Conservation (phyloP, 108 stramenopile species). For the Cyclotella sp. region DNA sequence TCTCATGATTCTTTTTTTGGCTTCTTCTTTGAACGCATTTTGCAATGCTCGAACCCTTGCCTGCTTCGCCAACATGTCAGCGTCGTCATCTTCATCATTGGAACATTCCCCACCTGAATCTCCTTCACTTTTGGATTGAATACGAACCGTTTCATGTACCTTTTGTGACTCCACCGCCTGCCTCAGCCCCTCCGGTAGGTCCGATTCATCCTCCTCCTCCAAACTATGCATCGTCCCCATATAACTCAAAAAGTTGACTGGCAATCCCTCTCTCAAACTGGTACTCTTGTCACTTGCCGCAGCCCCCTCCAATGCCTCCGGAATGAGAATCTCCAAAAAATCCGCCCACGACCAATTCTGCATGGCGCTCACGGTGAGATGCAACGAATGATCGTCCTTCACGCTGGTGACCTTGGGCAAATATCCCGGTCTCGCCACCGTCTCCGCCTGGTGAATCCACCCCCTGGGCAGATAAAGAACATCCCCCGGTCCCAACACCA, state of each 20-base stretch:
- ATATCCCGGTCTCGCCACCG: slow-evolving; percentile 46
- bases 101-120: slow-evolving; percentile 45
- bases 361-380: slow-evolving; percentile 95
- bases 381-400: slow-evolving; percentile 82
- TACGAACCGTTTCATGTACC: slow-evolving; percentile 21
- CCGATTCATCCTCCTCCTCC: slow-evolving; percentile 50
- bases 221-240: slow-evolving; percentile 90
- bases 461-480: slow-evolving; percentile 95
- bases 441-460: slow-evolving; percentile 96
- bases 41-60: slow-evolving; percentile 33
- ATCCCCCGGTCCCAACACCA: slow-evolving; percentile 89
- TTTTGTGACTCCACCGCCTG: slow-evolving; percentile 42
- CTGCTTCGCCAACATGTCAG: slow-evolving; percentile 34
- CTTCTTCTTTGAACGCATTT: slow-evolving; percentile 69
- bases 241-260: slow-evolving; percentile 87
- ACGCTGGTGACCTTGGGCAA: slow-evolving; percentile 25
- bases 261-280: slow-evolving; percentile 84
- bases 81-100: slow-evolving; percentile 42
- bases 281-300: slow-evolving; percentile 57
- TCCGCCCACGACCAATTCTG: slow-evolving; percentile 95
- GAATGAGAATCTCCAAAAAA: slow-evolving; percentile 86
- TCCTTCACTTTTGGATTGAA: slow-evolving; percentile 3
- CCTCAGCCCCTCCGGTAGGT: slow-evolving; percentile 71
- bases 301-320: slow-evolving; percentile 86
- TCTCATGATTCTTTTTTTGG: slow-evolving; percentile 82